Base-by-base conservation (phyloP, 805 yeast genomes). In the Monosporozyma unispora region DNA sequence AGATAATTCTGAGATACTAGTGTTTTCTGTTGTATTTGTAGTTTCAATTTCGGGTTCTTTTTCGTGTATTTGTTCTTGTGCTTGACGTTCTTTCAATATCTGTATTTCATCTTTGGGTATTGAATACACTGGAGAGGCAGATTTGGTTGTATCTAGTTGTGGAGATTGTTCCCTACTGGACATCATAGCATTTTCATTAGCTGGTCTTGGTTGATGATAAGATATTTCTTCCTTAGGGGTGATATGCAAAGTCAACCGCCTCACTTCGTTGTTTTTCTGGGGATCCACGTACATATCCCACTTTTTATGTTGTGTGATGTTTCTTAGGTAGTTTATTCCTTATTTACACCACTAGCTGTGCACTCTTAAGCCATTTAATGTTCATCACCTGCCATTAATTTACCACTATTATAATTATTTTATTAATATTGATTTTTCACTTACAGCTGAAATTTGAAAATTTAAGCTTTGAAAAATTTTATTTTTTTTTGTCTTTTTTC, bases 231-330 rank as follows among this genome's bases (percentile, higher is more conserved):
- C 47, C 33, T 48, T 48, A 14, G 19, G 27, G 19, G 21, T 38
- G 9, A 48, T 44, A 21, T 27, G 47, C 16, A 43, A 35, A 27
- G 50, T 48, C 41, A 59, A 45, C 41, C 52, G 57, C 22, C 57
- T 52, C 23, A 59, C 48, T 38, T 53, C 52, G 47, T 57, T 57
- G 28, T 59, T 55, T 40, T 52, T 56, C 38, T 53, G 56, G 22
- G 63, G 63, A 48, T 59, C 63, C 38, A 57, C 49, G 44, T 59
- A 59, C 63, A 59, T 59, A 16, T 12, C 7, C 21, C 22, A 22
- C 19, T 25, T 12, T 11, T 6, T 7, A 19, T n/a, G 4, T 7
- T 5, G 7, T 19, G 8, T 11, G 19, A 4, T n/a, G 6, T 23
- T 5, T 31, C 16, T 31, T 4, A 12, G 35, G 16, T n/a, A 31